These are phyloP conservation scores for Candida incommunis DNA, from an alignment of 805 yeast species.

Conservation along the genomic window DNA sequence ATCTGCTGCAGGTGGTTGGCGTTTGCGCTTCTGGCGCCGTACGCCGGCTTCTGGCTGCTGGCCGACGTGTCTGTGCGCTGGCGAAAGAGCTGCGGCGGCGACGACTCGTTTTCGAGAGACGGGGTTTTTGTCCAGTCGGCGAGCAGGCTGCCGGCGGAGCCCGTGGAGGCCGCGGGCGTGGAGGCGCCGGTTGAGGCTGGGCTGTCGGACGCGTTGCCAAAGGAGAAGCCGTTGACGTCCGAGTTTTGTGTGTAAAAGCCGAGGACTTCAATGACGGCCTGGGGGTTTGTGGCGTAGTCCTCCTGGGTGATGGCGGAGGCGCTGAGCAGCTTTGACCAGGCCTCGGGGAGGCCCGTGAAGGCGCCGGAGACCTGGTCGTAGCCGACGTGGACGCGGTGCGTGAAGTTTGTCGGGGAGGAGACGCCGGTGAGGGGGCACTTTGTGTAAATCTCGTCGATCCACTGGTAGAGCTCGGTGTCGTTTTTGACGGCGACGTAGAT, in stretches of 20 bases:
- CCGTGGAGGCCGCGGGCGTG: not conserved
- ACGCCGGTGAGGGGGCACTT: slow-evolving; percentile 36
- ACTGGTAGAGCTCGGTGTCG: slow-evolving; percentile 66
- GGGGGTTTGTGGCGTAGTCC: slow-evolving; percentile 85
- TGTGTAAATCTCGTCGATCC: slow-evolving; percentile 72
- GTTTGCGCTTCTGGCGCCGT: slow-evolving; percentile 10
- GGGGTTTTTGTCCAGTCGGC: not conserved
- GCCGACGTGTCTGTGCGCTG: not conserved
- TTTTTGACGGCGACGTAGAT: slow-evolving; percentile 63
- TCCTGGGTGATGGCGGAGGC: slow-evolving; percentile 79
- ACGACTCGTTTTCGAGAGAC: not conserved
- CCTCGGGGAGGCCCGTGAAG: slow-evolving; percentile 83
- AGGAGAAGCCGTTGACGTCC: slow-evolving; percentile 9
- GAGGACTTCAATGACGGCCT: slow-evolving; percentile 84
- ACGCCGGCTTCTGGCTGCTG: not conserved
- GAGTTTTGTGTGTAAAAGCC: slow-evolving; percentile 43
- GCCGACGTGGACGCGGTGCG: slow-evolving; percentile 93
- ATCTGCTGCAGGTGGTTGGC: slow-evolving; percentile 13
- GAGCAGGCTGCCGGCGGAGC: not conserved
- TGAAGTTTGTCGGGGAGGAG: slow-evolving; percentile 86
- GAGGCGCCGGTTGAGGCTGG: slow-evolving; percentile 4
- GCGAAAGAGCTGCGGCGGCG: not conserved
- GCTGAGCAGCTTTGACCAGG: slow-evolving; percentile 74
- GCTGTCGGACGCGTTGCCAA: not conserved
- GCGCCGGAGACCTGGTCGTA: slow-evolving; percentile 73